A percentile compares a stretch with the other conserved stretches of the same genome.
These are phyloP conservation scores for Arthrocladium fulminans DNA, from an alignment of 2,329 filamentous ascomycete species.

Conservation along the genomic window DNA sequence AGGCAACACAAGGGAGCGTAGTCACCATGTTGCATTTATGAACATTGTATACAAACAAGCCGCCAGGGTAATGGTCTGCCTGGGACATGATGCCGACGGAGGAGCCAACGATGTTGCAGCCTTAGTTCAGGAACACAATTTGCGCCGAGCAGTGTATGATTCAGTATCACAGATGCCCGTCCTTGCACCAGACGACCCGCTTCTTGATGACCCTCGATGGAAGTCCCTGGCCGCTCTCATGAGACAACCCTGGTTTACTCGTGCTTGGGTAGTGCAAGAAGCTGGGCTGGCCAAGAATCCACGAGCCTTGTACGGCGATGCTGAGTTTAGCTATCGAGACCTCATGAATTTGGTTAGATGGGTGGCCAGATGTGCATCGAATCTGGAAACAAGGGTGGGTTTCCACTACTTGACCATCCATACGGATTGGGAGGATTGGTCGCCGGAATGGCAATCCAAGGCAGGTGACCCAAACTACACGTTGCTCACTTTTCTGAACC, in stretches of 20 bases:
- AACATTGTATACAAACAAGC: conserved; percentile 20
- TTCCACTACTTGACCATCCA: conserved; percentile 9
- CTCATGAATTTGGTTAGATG: conserved; percentile 9
- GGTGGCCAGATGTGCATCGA: conserved; percentile 8
- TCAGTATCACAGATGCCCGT: background rate
- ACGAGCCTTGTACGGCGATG: conserved; percentile 8
- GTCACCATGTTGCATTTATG: conserved; percentile 23
- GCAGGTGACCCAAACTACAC: background rate
- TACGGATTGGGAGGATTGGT: conserved; percentile 12
- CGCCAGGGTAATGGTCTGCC: conserved; percentile 19
- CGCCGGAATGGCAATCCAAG: conserved; percentile 1
- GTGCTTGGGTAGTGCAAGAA: conserved; percentile 15
- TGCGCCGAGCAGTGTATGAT: background rate
- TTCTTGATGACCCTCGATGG: conserved; percentile 3
- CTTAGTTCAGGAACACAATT: background rate
- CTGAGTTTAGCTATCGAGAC: conserved; percentile 8
- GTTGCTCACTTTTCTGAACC: conserved; percentile 10
- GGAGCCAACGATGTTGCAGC: background rate
- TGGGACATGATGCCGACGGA: conserved; percentile 10
- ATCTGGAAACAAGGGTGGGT: conserved; percentile 3
- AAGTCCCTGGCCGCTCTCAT: conserved; percentile 8
- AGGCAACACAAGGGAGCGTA: conserved; percentile 17
- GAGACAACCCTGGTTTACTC: conserved; percentile 9
- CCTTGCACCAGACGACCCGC: background rate
- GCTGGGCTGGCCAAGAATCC: conserved; percentile 9